Percentiles rank a stretch among this genome's conserved stretches.
Evolutionary conservation across 2,329 filamentous ascomycete genomes (phyloP).

Genomic region (Aureobasidium lini): DNA sequence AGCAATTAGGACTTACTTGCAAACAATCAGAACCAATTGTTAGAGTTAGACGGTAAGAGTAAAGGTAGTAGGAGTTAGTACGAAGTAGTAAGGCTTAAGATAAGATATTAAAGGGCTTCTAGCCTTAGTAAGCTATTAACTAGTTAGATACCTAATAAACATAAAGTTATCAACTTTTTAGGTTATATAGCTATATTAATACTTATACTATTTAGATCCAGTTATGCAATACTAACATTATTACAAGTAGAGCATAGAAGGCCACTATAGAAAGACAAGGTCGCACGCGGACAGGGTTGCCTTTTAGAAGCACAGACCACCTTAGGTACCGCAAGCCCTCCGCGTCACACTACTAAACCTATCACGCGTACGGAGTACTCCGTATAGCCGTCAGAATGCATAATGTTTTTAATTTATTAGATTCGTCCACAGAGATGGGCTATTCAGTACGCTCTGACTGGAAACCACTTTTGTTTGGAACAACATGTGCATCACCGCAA

Average conservation of each 20-base stretch:
- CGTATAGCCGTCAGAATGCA: too few relatives aligned
- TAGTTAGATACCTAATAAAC: not conserved
- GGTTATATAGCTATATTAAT: not conserved
- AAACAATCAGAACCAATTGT: not conserved
- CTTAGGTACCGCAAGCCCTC: too few relatives aligned
- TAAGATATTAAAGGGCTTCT: not conserved
- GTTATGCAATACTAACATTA: not conserved
- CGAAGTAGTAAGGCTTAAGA: not conserved
- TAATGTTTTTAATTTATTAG: too few relatives aligned
- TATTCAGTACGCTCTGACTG: too few relatives aligned
- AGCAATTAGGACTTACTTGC: not conserved
- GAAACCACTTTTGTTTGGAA: too few relatives aligned
- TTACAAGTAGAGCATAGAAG: not conserved
- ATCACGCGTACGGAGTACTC: too few relatives aligned
- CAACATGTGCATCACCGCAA: too few relatives aligned
- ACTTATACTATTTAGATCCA: not conserved
- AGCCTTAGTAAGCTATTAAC: not conserved
- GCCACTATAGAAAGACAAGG: not conserved
- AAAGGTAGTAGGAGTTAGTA: not conserved
- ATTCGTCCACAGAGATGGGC: too few relatives aligned
- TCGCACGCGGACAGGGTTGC: not conserved
- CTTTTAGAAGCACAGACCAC: not conserved
- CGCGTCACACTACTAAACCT: too few relatives aligned
- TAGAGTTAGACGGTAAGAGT: not conserved
- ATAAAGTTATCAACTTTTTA: not conserved